Conservation (phyloP, 2,329 filamentous ascomycete species). For the Trichoderma semiorbis region DNA sequence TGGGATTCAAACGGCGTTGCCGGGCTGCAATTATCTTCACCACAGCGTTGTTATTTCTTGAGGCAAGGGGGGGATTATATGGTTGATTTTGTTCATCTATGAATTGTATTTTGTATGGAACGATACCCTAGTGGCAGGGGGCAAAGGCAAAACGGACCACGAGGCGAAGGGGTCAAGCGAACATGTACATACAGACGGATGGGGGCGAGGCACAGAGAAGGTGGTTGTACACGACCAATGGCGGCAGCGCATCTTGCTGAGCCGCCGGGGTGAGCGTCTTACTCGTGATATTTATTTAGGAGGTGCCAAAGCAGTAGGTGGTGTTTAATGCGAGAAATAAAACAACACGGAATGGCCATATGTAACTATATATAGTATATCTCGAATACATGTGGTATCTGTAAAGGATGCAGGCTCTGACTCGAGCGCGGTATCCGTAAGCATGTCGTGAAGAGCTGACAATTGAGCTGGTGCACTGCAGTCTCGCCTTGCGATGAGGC, state of each 20-base stretch:
- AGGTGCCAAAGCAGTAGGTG: background rate
- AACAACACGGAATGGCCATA: background rate
- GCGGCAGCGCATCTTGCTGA: background rate
- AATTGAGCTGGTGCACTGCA: background rate
- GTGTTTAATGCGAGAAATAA: conserved; percentile 1
- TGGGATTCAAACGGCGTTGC: conserved; percentile 14
- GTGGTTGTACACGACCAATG: background rate
- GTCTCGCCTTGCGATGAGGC: background rate
- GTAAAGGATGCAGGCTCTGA: background rate
- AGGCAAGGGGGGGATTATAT: background rate
- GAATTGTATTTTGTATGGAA: conserved; percentile 16
- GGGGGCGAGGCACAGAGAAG: background rate
- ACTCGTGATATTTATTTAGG: background rate
- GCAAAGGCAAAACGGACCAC: conserved; percentile 5
- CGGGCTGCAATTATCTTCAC: conserved; percentile 4
- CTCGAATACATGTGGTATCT: background rate
- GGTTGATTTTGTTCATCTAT: background rate
- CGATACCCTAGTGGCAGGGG: conserved; percentile 18
- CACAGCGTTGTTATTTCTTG: conserved; percentile 3
- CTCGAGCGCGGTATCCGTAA: background rate
- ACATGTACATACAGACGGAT: conserved; percentile 8
- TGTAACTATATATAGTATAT: background rate
- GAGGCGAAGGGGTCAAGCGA: background rate
- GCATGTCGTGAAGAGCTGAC: background rate
- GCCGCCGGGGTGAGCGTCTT: conserved; percentile 2